A percentile compares a stretch with the other conserved stretches of the same genome.
Conservation (phyloP, 2,329 filamentous ascomycete species). For the Bipolaris zeicola region DNA sequence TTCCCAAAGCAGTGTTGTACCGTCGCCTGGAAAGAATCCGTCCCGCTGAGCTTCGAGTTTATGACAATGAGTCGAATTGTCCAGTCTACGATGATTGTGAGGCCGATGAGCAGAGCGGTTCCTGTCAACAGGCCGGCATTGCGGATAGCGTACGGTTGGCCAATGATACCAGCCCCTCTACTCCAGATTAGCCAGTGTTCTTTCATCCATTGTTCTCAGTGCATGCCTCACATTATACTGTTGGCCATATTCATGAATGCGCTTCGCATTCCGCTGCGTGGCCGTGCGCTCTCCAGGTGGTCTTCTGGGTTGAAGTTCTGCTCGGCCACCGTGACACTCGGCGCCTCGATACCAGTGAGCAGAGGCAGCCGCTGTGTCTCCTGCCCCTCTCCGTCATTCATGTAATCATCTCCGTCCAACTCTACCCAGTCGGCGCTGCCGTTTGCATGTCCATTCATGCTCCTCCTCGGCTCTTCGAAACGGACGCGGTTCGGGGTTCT, state of each 20-base stretch:
- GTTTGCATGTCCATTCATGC: constrained; percentile 41
- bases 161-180: constrained; percentile 69
- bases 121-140: constrained; percentile 88
- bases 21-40: constrained; percentile 92
- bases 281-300: constrained; percentile 66
- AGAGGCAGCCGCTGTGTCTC: constrained; percentile 67
- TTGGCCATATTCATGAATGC: constrained; percentile 99
- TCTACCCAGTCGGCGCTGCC: constrained; percentile 52
- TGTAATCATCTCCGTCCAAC: constrained; percentile 67
- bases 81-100: constrained; percentile 93
- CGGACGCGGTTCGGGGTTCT: constrained; percentile 74
- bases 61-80: constrained; percentile 96
- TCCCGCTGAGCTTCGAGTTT: constrained; percentile 94
- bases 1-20: constrained; percentile 95
- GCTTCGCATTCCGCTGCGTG: constrained; percentile 82
- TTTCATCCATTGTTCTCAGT: rapidly evolving
- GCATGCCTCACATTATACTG: constrained; percentile 73
- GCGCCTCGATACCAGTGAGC: constrained; percentile 82
- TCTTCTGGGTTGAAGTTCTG: constrained; percentile 63
- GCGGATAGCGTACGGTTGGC: constrained; percentile 91
- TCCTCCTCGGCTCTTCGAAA: constrained; percentile 61
- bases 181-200: constrained; percentile 19
- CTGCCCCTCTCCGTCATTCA: constrained; percentile 49
- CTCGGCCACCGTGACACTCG: constrained; percentile 72
- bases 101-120: constrained; percentile 72